phyloP scores from a whole-genome alignment of 441 rosid species.

The Melastoma candidum region DNA sequence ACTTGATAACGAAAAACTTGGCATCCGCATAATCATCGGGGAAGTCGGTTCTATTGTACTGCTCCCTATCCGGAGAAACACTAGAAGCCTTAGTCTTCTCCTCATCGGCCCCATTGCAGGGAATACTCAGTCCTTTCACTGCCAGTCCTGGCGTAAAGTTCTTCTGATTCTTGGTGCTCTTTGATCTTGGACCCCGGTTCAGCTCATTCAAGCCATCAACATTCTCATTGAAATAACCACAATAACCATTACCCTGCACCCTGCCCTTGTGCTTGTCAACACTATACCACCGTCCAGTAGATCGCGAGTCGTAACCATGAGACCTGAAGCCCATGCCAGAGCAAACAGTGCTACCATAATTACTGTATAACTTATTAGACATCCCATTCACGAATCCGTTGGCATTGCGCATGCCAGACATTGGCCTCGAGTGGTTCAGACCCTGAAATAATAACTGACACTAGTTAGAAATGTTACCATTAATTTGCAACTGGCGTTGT shows the following conservation, averaged over 20 bases:
- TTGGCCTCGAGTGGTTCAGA: conserved; percentile 41
- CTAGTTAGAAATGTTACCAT: too few species aligned
- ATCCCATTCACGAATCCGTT: conserved; percentile 50
- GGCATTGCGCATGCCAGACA: conserved; percentile 42
- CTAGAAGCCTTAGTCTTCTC: conserved; percentile 29
- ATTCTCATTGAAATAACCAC: conserved; percentile 49
- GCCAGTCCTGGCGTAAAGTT: conserved; percentile 25
- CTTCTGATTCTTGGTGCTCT: conserved; percentile 55
- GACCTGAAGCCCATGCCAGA: conserved; percentile 59
- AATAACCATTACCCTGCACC: conserved; percentile 42
- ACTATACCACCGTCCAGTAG: conserved; percentile 51
- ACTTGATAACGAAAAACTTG: conserved; percentile 79
- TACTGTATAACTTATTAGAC: conserved; percentile 58
- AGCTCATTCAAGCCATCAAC: conserved; percentile 76
- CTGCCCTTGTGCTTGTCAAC: conserved; percentile 53
- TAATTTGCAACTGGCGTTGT: too few species aligned
- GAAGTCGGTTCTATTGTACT: conserved; percentile 61
- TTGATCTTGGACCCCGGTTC: conserved; percentile 84
- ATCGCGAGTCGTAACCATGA: conserved; percentile 48
- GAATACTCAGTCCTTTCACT: conserved; percentile 36
- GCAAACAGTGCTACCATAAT: conserved; percentile 50
- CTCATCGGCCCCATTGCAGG: conserved; percentile 21
- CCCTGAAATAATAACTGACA: conserved; percentile 27
- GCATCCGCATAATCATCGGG: conserved; percentile 52
- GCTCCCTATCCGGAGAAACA: conserved; percentile 43